These are phyloP conservation scores for Babjeviella inositovora DNA, from an alignment of 805 yeast genomes.

Conservation along the genomic window DNA sequence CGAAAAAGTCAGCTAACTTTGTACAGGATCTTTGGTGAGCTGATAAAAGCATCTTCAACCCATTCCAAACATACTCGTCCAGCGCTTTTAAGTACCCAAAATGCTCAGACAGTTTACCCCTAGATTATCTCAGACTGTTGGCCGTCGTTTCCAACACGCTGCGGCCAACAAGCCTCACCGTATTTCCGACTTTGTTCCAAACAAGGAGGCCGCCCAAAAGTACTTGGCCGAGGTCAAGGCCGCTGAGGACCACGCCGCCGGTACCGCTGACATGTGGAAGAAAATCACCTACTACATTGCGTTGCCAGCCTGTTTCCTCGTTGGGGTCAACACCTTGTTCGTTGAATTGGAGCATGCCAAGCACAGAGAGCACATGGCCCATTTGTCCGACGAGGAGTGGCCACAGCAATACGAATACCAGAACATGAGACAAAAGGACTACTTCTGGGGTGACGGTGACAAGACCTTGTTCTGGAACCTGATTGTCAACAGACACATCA, in stretches of 20 bases:
- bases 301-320: conserved; percentile 60
- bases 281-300: conserved; percentile 72
- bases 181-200: conserved; percentile 12
- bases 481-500: conserved; percentile 76
- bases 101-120: too few relatives aligned
- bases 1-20: too few relatives aligned
- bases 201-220: conserved; percentile 55
- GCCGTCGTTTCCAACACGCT: conserved; percentile 20
- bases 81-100: too few relatives aligned
- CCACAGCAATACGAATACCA: conserved; percentile 83
- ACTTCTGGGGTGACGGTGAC: conserved; percentile 99
- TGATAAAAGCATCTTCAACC: too few relatives aligned
- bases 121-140: too few relatives aligned
- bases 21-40: too few relatives aligned
- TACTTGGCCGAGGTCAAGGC: conserved; percentile 47
- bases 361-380: conserved; percentile 68
- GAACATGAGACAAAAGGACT: conserved; percentile 76
- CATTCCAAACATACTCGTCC: too few relatives aligned
- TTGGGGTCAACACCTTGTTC: conserved; percentile 69
- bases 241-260: conserved; percentile 64
- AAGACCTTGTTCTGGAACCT: conserved; percentile 95
- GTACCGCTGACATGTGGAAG: conserved; percentile 71
- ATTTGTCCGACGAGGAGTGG: conserved; percentile 81
- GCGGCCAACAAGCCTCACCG: conserved; percentile 26
- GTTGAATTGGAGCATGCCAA: conserved; percentile 80